Evolutionary conservation across 495 filamentous ascomycete genomes (phyloP).

Genomic region (Podospora sp.): DNA sequence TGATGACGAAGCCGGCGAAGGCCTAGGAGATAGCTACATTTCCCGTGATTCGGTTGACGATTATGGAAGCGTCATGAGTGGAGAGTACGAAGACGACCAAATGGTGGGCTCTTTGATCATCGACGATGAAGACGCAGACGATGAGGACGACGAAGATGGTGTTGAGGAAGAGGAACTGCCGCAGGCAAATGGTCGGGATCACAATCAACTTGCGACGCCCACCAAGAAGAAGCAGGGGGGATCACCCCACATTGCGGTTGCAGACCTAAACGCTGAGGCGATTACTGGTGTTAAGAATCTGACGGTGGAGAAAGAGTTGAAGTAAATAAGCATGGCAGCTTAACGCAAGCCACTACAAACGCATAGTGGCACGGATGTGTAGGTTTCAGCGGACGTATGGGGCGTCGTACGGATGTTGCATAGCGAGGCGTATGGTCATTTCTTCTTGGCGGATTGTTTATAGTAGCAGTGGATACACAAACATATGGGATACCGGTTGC

Average conservation of each 20-base stretch:
- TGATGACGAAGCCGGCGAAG: constrained; percentile 46
- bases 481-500: neutral
- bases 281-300: constrained; percentile 54
- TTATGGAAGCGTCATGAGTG: constrained; percentile 46
- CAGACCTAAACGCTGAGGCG: constrained; percentile 51
- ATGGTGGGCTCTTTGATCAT: constrained; percentile 27
- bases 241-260: constrained; percentile 25
- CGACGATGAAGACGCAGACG: constrained; percentile 39
- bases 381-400: neutral
- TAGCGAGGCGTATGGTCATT: constrained; percentile 33
- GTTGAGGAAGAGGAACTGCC: constrained; percentile 44
- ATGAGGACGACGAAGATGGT: constrained; percentile 43
- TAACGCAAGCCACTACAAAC: neutral
- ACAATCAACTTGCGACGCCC: constrained; percentile 9
- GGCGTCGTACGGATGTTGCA: constrained; percentile 26
- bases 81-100: constrained; percentile 38
- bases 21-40: constrained; percentile 62
- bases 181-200: constrained; percentile 46
- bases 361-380: neutral
- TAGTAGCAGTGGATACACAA: neutral
- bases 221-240: neutral
- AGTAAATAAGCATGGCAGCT: constrained; percentile 14
- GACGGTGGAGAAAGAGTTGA: constrained; percentile 36
- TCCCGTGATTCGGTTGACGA: constrained; percentile 58
- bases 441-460: neutral